These are phyloP conservation scores for Globisporangium middletonii DNA, from an alignment of 352 stramenopile genomes.

Conservation along the genomic window DNA sequence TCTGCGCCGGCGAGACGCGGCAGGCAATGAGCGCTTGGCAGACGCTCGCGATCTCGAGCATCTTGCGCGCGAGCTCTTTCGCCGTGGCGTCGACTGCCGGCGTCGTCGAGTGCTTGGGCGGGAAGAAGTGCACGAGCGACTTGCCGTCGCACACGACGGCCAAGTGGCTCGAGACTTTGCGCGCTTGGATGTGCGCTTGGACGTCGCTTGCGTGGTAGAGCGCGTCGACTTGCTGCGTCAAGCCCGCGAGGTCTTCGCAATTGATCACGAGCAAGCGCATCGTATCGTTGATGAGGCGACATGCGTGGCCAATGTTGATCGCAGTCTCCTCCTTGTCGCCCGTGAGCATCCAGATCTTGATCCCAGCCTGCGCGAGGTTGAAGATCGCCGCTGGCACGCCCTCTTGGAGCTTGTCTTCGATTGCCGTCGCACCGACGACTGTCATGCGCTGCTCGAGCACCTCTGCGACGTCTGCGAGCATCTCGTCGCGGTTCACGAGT, in stretches of 20 bases:
- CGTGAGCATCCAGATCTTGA: constrained; percentile 94
- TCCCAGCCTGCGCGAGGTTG: constrained; percentile 82
- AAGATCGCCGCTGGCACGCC: constrained; percentile 86
- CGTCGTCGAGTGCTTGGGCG: constrained; percentile 32
- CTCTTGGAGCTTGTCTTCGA: constrained; percentile 92
- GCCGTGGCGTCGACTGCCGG: constrained; percentile 25
- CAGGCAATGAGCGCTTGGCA: constrained; percentile 75
- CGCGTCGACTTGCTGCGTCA: constrained; percentile 44
- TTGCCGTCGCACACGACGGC: constrained; percentile 69
- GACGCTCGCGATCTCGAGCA: constrained; percentile 51
- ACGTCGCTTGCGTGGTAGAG: constrained; percentile 41
- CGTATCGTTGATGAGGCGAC: constrained; percentile 57
- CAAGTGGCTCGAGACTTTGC: constrained; percentile 41
- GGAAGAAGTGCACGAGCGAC: constrained; percentile 67
- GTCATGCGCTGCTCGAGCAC: constrained; percentile 68
- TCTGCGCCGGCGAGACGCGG: constrained; percentile 78
- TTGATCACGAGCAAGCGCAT: constrained; percentile 57
- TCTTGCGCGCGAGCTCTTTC: constrained; percentile 42
- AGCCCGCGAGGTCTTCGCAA: constrained; percentile 32
- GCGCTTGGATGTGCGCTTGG: constrained; percentile 31
- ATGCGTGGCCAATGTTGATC: constrained; percentile 90
- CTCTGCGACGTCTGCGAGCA: constrained; percentile 50
- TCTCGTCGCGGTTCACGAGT: constrained; percentile 45
- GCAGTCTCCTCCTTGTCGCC: constrained; percentile 94
- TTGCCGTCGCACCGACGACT: constrained; percentile 87